phyloP scores from a whole-genome alignment of 495 filamentous ascomycete genomes.

The Talaromyces liani region DNA sequence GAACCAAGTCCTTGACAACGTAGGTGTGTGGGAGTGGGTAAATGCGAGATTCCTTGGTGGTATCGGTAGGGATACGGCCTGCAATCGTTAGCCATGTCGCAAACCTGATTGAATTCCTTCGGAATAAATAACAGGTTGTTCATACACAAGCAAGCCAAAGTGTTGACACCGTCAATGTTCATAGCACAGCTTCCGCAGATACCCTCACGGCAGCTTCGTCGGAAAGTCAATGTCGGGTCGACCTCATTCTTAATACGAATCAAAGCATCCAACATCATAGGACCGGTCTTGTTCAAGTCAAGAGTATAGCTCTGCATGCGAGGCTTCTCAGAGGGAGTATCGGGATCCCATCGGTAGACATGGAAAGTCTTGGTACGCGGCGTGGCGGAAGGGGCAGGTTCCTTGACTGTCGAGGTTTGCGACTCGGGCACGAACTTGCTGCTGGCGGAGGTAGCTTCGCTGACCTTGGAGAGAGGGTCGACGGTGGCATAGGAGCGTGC shows the following conservation, averaged over 20 bases:
- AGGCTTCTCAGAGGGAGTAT: conserved; percentile 82
- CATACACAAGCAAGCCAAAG: conserved; percentile 94
- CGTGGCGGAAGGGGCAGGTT: conserved; percentile 45
- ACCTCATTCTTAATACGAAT: conserved; percentile 99
- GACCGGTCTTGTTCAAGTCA: conserved; percentile 96
- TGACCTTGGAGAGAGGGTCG: conserved; percentile 32
- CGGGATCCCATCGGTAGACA: conserved; percentile 98
- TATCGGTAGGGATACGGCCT: conserved; percentile 92
- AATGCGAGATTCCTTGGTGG: conserved; percentile 76
- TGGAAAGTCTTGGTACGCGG: conserved; percentile 88
- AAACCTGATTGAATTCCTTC: neutral
- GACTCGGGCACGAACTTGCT: conserved; percentile 26
- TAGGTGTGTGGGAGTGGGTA: conserved; percentile 98
- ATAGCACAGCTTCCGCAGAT: conserved; percentile 98
- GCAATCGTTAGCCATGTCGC: neutral
- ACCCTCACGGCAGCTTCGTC: conserved; percentile 90
- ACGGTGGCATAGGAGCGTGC: conserved; percentile 46
- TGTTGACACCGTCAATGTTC: conserved; percentile 99
- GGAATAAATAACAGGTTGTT: conserved; percentile 14
- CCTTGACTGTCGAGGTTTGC: conserved; percentile 48
- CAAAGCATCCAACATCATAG: conserved; percentile 94
- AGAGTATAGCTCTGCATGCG: conserved; percentile 90
- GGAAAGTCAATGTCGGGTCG: conserved; percentile 93
- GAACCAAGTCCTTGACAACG: conserved; percentile 97
- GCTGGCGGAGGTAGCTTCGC: conserved; percentile 23